phyloP scores from a whole-genome alignment of 768 basidiomycete genomes.

The Cyclocybe cylindracea region DNA sequence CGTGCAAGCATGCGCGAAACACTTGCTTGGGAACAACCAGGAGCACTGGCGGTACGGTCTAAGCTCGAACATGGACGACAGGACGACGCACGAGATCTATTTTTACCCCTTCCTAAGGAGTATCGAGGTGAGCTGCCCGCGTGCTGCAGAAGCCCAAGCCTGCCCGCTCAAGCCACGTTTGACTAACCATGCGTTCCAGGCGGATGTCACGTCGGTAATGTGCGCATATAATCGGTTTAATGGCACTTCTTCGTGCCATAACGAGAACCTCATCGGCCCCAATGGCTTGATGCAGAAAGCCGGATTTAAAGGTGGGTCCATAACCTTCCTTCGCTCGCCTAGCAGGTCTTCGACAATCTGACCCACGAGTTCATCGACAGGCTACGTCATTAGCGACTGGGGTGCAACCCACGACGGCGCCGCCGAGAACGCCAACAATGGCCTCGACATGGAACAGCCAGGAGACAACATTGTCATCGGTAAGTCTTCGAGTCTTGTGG shows the following conservation, averaged over 20 bases:
- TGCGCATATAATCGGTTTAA: conserved; percentile 57
- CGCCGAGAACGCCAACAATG: conserved; percentile 45
- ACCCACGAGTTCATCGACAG: conserved; percentile 16
- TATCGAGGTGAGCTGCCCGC: conserved; percentile 37
- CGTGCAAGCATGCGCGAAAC: conserved; percentile 61
- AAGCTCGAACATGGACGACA: conserved; percentile 53
- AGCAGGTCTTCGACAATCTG: not conserved
- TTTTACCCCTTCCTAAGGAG: conserved; percentile 51
- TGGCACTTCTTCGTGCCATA: conserved; percentile 65
- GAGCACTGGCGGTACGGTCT: conserved; percentile 53
- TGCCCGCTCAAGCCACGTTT: not conserved
- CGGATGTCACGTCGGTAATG: conserved; percentile 53
- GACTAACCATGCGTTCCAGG: conserved; percentile 25
- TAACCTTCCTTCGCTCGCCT: not conserved
- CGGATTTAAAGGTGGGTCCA: conserved; percentile 42
- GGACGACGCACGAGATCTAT: conserved; percentile 56
- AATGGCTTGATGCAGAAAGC: conserved; percentile 36
- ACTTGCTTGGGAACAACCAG: conserved; percentile 50
- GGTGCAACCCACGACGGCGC: conserved; percentile 51
- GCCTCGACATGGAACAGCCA: conserved; percentile 54
- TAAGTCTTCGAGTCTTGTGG: conserved; percentile 8
- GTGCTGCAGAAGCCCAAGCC: not conserved
- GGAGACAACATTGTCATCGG: conserved; percentile 50
- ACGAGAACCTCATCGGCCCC: conserved; percentile 47
- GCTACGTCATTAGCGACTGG: conserved; percentile 55